Evolutionary conservation across 805 yeast genomes (phyloP), one percentile per base, ranked within the genome.

Genomic region (Candida odintsovae): DNA sequence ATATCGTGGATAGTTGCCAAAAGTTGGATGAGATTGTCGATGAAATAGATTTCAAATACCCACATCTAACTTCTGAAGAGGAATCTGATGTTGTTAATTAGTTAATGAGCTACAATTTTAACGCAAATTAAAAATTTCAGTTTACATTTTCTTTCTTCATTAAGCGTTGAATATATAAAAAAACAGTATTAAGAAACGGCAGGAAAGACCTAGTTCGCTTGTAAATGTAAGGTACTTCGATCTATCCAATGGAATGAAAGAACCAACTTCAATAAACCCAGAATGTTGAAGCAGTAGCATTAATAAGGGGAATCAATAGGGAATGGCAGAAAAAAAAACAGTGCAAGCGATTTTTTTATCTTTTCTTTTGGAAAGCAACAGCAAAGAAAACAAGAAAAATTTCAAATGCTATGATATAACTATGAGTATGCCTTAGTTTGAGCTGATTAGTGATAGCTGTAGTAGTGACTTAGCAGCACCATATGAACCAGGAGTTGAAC

Each of bases 391-490:
- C 23, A 22, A 22, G 8, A 22, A 22, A 5, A 22, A n/a, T n/a
- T n/a, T n/a, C 8, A 22, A 40, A 15, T 15, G 35, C 35, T 31
- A 31, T 31, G 35, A 10, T 31, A 15, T 15, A 22, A 22, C 8
- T 6, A 31, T 31, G n/a, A n/a, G 18, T 25, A 31, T 31, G 19
- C 16, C 22, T 46, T 19, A 52, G 41, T 47, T 49, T 15, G 69
- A 62, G 10, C 53, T 48, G 46, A 52, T 51, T 44, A 69, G 63
- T 5, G 75, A 71, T 49, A 72, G 47, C 49, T 71, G 75, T 25
- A 72, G 48, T 44, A 72, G 53, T 21, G 74, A 71, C 45, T 68
- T 64, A 11, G 77, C 77, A 25, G 77, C 77, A 33, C 76, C 76
- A 45, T 71, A 72, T 0, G 75, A 70, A 4, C 74, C 70, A 8